These are phyloP conservation scores for Aspergillus ochraceoroseus DNA, from an alignment of 2,329 filamentous ascomycete species.

Conservation along the genomic window DNA sequence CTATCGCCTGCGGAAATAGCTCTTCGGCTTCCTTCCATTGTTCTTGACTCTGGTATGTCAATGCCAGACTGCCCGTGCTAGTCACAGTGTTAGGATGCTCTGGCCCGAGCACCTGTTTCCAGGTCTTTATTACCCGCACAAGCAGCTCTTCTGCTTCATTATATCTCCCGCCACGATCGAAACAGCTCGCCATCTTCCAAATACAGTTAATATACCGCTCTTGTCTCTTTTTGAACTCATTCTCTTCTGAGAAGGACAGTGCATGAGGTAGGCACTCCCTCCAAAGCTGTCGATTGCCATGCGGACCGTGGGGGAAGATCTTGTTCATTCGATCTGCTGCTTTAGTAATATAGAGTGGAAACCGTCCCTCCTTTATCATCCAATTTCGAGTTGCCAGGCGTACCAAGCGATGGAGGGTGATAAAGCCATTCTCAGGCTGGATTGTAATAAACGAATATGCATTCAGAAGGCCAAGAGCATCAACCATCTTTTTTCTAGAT, in stretches of 20 bases:
- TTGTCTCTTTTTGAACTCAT: too few species aligned
- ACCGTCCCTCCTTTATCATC: slow-evolving; percentile 16
- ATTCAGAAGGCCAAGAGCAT: slow-evolving; percentile 23
- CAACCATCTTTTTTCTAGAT: slow-evolving; percentile 9
- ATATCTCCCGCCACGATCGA: too few species aligned
- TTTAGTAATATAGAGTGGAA: background rate
- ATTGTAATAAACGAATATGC: slow-evolving; percentile 22
- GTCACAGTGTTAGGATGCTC: slow-evolving; percentile 14
- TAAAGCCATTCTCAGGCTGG: background rate
- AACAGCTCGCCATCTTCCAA: too few species aligned
- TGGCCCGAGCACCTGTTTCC: slow-evolving; percentile 7
- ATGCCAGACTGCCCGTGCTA: slow-evolving; percentile 10
- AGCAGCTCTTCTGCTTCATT: slow-evolving; percentile 13
- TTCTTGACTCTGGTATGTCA: too few species aligned
- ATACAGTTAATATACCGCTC: too few species aligned
- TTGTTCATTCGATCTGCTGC: slow-evolving; percentile 7
- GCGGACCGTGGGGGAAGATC: slow-evolving; percentile 12
- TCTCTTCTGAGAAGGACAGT: background rate
- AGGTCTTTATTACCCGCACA: slow-evolving; percentile 6
- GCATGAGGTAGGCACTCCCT: slow-evolving; percentile 18
- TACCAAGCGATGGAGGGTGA: slow-evolving; percentile 32
- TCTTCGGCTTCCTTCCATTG: too few species aligned
- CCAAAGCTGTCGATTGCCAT: slow-evolving; percentile 18
- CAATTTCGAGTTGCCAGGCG: slow-evolving; percentile 30
- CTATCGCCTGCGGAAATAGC: too few species aligned